Conservation (phyloP, 345 rosid species). For the Gossypium sturtianum region DNA sequence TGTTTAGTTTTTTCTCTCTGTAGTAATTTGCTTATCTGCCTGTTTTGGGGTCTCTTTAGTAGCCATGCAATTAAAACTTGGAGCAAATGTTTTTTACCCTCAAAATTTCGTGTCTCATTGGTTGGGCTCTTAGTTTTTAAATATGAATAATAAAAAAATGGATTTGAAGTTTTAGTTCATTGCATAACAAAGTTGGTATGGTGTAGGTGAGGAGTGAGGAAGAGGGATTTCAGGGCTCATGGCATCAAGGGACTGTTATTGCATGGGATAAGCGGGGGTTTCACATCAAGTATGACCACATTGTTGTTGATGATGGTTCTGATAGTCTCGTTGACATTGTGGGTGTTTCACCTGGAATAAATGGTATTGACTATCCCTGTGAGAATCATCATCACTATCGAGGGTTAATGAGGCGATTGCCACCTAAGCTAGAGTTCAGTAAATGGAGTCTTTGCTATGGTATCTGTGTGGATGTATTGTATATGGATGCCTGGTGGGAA, state of each 20-base stretch:
- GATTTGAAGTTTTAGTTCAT: not conserved
- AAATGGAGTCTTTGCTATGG: constrained; percentile 39
- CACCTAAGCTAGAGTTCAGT: constrained; percentile 33
- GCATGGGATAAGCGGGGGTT: constrained; percentile 12
- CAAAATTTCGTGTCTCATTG: not conserved
- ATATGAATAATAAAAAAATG: not conserved
- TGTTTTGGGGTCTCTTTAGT: not conserved
- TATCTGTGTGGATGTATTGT: constrained; percentile 53
- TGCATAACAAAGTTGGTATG: not conserved
- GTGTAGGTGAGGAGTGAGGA: constrained; percentile 64
- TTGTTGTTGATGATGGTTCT: constrained; percentile 40
- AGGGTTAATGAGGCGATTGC: constrained; percentile 54
- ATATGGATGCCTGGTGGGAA: constrained; percentile 79
- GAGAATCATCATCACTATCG: constrained; percentile 18
- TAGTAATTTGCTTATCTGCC: not conserved
- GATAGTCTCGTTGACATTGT: constrained; percentile 34
- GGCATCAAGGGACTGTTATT: constrained; percentile 56
- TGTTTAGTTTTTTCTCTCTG: not conserved
- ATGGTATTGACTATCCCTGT: constrained; percentile 20
- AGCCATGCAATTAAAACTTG: constrained; percentile 13
- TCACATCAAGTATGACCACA: constrained; percentile 43
- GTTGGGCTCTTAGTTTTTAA: not conserved
- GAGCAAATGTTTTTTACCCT: not conserved
- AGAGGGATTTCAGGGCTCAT: constrained; percentile 76
- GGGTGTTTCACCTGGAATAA: constrained; percentile 32